Evolutionary conservation across 805 yeast genomes (phyloP), one percentile per base, ranked within the genome.

Genomic region (Debaryomyces hansenii): DNA sequence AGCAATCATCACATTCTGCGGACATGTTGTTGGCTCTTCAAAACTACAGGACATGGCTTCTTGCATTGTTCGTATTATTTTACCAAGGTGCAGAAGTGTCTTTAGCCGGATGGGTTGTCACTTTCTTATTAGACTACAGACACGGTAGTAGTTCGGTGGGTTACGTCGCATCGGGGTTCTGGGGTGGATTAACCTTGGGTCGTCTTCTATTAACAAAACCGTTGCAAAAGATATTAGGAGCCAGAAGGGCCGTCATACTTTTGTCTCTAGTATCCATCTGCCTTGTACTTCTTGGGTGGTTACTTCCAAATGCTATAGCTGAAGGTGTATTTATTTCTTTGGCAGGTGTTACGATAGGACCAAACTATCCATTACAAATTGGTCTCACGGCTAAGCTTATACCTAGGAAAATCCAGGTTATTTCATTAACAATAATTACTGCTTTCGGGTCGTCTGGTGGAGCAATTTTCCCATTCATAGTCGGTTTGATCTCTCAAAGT

Each of bases 71-170:
- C 54, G 67, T 84, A 20, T 77, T 85, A 53, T 70, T 80, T 41
- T 85, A 86, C 56, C 78, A 84, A 53, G 92, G 91, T 5, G 78
- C 82, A 2, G 91, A 85, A 59, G 84, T 85, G 21, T 66, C 85
- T 1, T 64, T 85, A 48, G 90, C 85, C 1, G 84, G 89, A 2
- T 85, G 91, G 90, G 67, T 82, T 15, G 82, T 82, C 40, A 80
- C 89, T 2, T 86, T 77, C 55, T 63, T 86, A 45, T 68, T 82
- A 36, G 77, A 74, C 20, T 77, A 81, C 43, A 75, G 86, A 47
- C 63, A 72, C 12, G 82, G 82, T 14, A 66, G 70, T 41, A 54
- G 67, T 1, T 59, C 67, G 16, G 78, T 82, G 57, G 85, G 90
- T 7, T 83, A 79, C 55, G 80, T 84, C 11, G 81, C 85, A 0